Percentiles rank a stretch among this genome's conserved stretches.
Conservation (phyloP, 2,329 filamentous ascomycete genomes). For the Emmonsiellopsis sp. region DNA sequence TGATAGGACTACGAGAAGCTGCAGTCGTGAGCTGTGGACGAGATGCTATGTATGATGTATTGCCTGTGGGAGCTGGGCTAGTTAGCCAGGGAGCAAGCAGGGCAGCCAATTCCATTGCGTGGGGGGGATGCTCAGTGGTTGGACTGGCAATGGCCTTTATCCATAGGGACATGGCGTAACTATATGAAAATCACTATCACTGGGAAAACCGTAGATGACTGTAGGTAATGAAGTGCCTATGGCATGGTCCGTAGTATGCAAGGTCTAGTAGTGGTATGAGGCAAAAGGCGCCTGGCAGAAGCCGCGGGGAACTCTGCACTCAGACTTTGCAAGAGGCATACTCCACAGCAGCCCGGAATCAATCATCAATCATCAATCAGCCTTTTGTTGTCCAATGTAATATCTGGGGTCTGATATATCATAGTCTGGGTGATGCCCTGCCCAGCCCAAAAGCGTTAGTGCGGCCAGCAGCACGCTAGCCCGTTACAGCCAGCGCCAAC, state of each 20-base stretch:
- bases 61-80: not conserved
- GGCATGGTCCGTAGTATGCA: too few species aligned
- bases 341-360: too few species aligned
- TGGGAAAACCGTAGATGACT: conserved; percentile 1
- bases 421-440: too few species aligned
- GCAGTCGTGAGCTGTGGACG: too few species aligned
- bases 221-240: not conserved
- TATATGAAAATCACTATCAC: not conserved
- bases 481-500: not conserved
- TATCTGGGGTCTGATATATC: too few species aligned
- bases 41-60: not conserved
- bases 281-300: not conserved
- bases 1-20: too few species aligned
- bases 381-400: too few species aligned
- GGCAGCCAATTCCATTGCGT: conserved; percentile 2
- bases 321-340: too few species aligned
- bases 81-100: not conserved
- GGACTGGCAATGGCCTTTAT: too few species aligned
- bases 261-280: not conserved
- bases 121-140: not conserved
- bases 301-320: not conserved
- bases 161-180: too few species aligned
- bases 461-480: not conserved
- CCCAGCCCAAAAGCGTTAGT: not conserved
- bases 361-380: too few species aligned